phyloP scores from a whole-genome alignment of 441 rosid species.

The Metrosideros polymorpha region DNA sequence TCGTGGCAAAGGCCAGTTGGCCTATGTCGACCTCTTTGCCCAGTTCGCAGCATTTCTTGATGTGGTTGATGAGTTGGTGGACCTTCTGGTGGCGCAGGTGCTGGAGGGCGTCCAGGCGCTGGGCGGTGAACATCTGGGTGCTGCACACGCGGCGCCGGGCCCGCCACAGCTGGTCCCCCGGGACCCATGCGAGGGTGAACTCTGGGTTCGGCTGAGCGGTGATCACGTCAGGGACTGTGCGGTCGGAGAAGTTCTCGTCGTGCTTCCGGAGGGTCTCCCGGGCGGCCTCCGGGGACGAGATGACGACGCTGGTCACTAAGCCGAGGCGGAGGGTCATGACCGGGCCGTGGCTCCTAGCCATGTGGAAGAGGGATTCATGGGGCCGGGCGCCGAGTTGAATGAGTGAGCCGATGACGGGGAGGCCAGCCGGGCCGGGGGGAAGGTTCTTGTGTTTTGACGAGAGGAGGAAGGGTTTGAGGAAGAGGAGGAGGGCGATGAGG shows the following conservation, averaged over 20 bases:
- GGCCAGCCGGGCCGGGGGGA: neutral
- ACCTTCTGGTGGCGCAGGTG: slow-evolving; percentile 7
- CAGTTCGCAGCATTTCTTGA: neutral
- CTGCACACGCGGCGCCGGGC: slow-evolving; percentile 4
- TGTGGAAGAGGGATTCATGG: neutral
- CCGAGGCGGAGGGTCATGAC: slow-evolving; percentile 8
- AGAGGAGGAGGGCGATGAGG: neutral
- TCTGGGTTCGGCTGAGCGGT: slow-evolving; percentile 1
- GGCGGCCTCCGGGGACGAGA: slow-evolving; percentile 6
- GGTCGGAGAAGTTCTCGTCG: neutral
- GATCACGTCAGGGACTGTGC: slow-evolving; percentile 1
- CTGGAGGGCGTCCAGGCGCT: slow-evolving; percentile 5
- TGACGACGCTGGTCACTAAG: neutral
- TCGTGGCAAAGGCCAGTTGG: slow-evolving; percentile 1
- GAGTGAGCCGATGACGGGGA: slow-evolving; percentile 6
- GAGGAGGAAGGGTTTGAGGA: neutral
- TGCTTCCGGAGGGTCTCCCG: slow-evolving; percentile 4
- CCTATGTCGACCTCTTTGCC: slow-evolving; percentile 1
- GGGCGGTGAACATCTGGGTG: slow-evolving; percentile 4
- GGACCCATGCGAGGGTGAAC: slow-evolving; percentile 7
- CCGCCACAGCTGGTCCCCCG: slow-evolving; percentile 1
- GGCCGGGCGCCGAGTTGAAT: neutral
- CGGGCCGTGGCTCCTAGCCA: slow-evolving; percentile 7
- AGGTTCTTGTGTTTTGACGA: neutral
- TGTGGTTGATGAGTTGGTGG: neutral